Evolutionary conservation across 23 red algal species (phyloP), one percentile per base, ranked within the genome.

Genomic region (Agarophyton chilense): DNA sequence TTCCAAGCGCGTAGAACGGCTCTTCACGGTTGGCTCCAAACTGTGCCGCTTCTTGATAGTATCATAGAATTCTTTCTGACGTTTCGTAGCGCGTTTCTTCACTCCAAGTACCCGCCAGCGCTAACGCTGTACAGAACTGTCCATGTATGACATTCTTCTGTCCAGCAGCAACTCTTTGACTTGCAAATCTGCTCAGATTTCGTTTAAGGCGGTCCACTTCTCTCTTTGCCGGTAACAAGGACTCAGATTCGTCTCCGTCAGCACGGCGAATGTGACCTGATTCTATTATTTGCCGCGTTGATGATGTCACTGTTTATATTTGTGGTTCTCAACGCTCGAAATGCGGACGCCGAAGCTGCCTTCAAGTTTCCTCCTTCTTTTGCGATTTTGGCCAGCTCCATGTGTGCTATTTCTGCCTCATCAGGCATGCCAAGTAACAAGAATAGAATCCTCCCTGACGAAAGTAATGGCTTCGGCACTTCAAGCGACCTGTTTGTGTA

Each of bases 1-100:
- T 82, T 42, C 78, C 90, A 62, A 97, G 95, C 28, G 87, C 79
- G 33, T 93, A 88, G 34, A 90, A 87, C 51, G 90, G 72, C 51
- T 97, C 81, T 75, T 90, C 95, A 9, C 56, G 49, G 45, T 57
- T 44, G 38, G 82, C 75, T 46, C 75, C 74, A 25, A 25, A 78
- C 26, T 57, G 10, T 50, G 62, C 10, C 18, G 95, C 89, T 41
- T 72, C 49, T 76, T 84, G 28, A 54, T 73, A 97, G 68, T 88
- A 85, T 21, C 38, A 71, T 28, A 97, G 25, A 26, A 97, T 83
- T 43, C 36, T 81, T 41, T 82, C 73, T 17, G 90, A 88, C 40
- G 88, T 72, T 33, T 86, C 85, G 52, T 75, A 77, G 16, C 86
- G 75, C 24, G 68, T 74, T 47, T 74, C 68, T 74, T 74, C 68